phyloP scores from a whole-genome alignment of 1,284 basidiomycete species.

The Malassezia obtusa region DNA sequence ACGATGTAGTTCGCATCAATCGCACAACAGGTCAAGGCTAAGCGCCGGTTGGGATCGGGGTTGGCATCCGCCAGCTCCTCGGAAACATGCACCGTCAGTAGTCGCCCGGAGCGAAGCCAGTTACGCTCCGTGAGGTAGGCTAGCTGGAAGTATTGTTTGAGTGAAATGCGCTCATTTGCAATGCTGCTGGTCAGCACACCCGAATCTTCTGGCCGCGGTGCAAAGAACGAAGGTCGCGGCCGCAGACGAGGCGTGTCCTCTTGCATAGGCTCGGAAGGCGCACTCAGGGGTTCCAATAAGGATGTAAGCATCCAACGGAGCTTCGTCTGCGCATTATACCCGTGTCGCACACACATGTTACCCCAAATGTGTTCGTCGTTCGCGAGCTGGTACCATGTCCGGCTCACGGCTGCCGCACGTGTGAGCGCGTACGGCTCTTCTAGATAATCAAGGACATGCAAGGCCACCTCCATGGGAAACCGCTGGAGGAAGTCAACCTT shows the following conservation, averaged over 20 bases:
- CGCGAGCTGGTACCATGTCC: slow-evolving; percentile 67
- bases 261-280: background rate
- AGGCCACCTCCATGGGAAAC: slow-evolving; percentile 71
- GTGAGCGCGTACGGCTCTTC: slow-evolving; percentile 70
- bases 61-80: slow-evolving; percentile 14
- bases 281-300: background rate
- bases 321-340: slow-evolving; percentile 14
- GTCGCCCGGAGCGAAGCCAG: slow-evolving; percentile 70
- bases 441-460: slow-evolving; percentile 71
- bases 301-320: slow-evolving; percentile 9
- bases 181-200: slow-evolving; percentile 11
- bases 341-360: slow-evolving; percentile 58
- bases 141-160: slow-evolving; percentile 57
- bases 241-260: background rate
- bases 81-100: slow-evolving; percentile 62
- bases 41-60: slow-evolving; percentile 55
- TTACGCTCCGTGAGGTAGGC: slow-evolving; percentile 69
- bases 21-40: slow-evolving; percentile 74
- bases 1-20: slow-evolving; percentile 77
- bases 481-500: slow-evolving; percentile 75
- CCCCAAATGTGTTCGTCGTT: slow-evolving; percentile 78
- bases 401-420: slow-evolving; percentile 63
- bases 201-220: background rate
- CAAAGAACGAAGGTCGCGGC: slow-evolving; percentile 6
- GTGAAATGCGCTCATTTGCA: slow-evolving; percentile 8